These are phyloP conservation scores for Aspergillus aculeatus DNA, from an alignment of 2,329 filamentous ascomycete species.

Conservation along the genomic window DNA sequence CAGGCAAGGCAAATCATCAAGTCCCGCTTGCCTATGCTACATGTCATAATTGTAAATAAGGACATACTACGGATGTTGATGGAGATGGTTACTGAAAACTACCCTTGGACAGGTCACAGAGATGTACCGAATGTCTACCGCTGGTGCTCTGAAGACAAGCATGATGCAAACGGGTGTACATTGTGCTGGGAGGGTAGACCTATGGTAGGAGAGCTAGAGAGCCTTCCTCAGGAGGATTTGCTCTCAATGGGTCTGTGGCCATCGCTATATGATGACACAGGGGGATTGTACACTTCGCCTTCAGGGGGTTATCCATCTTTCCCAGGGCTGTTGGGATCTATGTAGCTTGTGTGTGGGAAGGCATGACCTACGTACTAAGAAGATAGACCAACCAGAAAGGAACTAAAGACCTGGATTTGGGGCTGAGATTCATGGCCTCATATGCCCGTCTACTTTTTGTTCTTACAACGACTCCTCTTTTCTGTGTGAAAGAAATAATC, in stretches of 20 bases:
- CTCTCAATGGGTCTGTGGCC: neutral
- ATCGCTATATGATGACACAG: neutral
- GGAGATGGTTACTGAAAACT: constrained; percentile 1
- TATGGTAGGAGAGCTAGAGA: neutral
- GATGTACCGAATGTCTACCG: neutral
- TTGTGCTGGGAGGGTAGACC: neutral
- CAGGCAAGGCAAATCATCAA: neutral
- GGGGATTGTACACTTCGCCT: neutral
- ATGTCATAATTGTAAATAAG: neutral
- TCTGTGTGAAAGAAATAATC: no score
- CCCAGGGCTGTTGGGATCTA: constrained; percentile 1
- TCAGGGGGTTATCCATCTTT: neutral
- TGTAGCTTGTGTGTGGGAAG: neutral
- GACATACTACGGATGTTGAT: constrained; percentile 3
- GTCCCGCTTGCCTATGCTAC: neutral
- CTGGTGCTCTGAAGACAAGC: neutral
- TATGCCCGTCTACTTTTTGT: no score
- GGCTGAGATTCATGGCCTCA: no score
- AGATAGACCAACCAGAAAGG: no score
- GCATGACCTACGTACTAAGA: neutral
- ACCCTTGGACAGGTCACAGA: neutral
- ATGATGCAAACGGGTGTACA: neutral
- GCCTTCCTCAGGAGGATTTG: neutral
- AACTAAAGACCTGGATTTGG: no score
- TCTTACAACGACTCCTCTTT: no score